These are phyloP conservation scores for Didymella arachidicola DNA, from an alignment of 2,329 filamentous ascomycete species.

Conservation along the genomic window DNA sequence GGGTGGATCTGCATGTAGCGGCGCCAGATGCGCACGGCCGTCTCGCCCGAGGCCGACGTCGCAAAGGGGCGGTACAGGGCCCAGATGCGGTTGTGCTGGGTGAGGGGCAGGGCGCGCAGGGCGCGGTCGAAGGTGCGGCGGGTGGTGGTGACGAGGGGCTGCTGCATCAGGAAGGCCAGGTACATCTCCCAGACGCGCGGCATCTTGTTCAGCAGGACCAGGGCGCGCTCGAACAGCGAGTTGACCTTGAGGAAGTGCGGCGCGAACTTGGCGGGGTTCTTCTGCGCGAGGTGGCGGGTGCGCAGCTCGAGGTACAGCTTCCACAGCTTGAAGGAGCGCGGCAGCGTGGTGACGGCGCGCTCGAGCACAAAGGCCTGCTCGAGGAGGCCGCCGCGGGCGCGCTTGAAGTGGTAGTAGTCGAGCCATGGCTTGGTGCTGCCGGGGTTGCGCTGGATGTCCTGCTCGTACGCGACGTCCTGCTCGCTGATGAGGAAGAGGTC, in stretches of 20 bases:
- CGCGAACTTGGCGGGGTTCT: conserved; percentile 82
- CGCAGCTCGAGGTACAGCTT: conserved; percentile 94
- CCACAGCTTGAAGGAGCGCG: conserved; percentile 97
- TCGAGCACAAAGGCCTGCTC: conserved; percentile 92
- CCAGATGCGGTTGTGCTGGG: conserved; percentile 97
- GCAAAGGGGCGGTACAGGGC: conserved; percentile 89
- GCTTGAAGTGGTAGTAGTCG: conserved; percentile 90
- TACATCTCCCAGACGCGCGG: conserved; percentile 99
- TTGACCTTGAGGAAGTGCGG: conserved; percentile 93
- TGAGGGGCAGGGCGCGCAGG: conserved; percentile 87
- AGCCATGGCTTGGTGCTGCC: conserved; percentile 94
- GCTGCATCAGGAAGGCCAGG: conserved; percentile 84
- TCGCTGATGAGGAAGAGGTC: conserved; percentile 67
- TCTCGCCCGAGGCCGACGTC: conserved; percentile 86
- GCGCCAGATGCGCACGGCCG: conserved; percentile 91
- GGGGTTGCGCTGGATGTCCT: conserved; percentile 87
- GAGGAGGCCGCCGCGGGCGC: conserved; percentile 80
- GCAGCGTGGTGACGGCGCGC: conserved; percentile 86
- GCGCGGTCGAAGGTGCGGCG: conserved; percentile 91
- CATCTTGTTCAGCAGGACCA: conserved; percentile 98
- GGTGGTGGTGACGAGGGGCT: conserved; percentile 88
- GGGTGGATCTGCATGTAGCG: conserved; percentile 97
- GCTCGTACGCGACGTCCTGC: conserved; percentile 94
- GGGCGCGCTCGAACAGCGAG: conserved; percentile 86
- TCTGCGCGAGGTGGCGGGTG: conserved; percentile 78